Percentiles rank a stretch among this genome's conserved stretches.
These are phyloP conservation scores for Hypomyces rosellus DNA, from an alignment of 2,329 filamentous ascomycete genomes.

Conservation along the genomic window DNA sequence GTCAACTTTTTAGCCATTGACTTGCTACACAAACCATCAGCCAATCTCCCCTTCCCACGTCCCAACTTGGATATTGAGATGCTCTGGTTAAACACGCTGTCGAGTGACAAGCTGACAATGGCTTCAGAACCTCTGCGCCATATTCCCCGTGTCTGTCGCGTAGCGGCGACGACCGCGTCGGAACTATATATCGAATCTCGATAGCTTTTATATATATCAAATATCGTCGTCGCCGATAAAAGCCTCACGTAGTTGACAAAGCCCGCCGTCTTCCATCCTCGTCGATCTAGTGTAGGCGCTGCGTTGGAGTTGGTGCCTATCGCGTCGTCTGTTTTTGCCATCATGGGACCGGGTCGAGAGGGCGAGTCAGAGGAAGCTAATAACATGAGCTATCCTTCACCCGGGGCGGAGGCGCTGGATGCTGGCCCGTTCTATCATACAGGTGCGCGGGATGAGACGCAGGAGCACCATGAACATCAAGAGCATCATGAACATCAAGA, in stretches of 20 bases:
- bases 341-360: slow-evolving; percentile 31
- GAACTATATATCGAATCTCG: background rate
- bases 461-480: slow-evolving; percentile 24
- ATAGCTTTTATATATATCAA: background rate
- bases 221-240: background rate
- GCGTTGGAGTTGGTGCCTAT: background rate
- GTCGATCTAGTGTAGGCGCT: background rate
- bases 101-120: slow-evolving; percentile 17
- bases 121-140: slow-evolving; percentile 12
- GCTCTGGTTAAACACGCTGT: slow-evolving; percentile 7
- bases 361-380: slow-evolving; percentile 29
- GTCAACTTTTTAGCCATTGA: slow-evolving; percentile 18
- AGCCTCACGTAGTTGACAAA: background rate
- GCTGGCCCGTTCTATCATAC: slow-evolving; percentile 39
- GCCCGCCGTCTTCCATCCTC: background rate
- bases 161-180: slow-evolving; percentile 5
- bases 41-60: slow-evolving; percentile 2
- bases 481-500: slow-evolving; percentile 15
- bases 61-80: slow-evolving; percentile 4
- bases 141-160: slow-evolving; percentile 10
- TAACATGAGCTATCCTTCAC: slow-evolving; percentile 40
- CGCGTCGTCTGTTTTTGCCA: background rate
- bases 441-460: slow-evolving; percentile 26
- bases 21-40: slow-evolving; percentile 10
- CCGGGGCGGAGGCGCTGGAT: slow-evolving; percentile 38